Evolutionary conservation across 352 stramenopile genomes (phyloP).

Genomic region (Peronospora farinosa): DNA sequence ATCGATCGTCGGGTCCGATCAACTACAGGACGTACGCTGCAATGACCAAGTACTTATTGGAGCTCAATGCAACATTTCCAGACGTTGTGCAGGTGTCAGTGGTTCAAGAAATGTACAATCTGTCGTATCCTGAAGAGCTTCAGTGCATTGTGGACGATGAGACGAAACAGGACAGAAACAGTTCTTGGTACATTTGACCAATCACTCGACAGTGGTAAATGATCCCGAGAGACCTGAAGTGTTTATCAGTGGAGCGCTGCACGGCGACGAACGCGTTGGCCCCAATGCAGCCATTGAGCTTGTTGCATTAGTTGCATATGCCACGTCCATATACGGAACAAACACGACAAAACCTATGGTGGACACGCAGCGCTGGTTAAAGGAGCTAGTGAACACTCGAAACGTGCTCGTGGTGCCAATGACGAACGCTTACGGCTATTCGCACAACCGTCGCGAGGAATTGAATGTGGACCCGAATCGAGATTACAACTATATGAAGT

Average conservation of each 20-base stretch:
- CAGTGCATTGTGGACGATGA: slow-evolving; percentile 48
- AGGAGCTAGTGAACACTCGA: slow-evolving; percentile 83
- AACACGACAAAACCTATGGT: slow-evolving; percentile 20
- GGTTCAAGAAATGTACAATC: slow-evolving; percentile 74
- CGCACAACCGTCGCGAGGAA: slow-evolving; percentile 77
- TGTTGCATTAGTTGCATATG: slow-evolving; percentile 78
- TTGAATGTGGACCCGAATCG: slow-evolving; percentile 93
- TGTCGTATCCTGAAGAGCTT: slow-evolving; percentile 69
- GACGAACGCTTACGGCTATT: slow-evolving; percentile 93
- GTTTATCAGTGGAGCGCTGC: slow-evolving; percentile 94
- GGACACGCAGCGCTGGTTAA: slow-evolving; percentile 63
- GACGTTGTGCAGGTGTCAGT: slow-evolving; percentile 74
- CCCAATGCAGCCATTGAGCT: slow-evolving; percentile 88
- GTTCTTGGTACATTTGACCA: slow-evolving; percentile 83
- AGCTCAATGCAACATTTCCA: slow-evolving; percentile 69
- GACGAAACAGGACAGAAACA: slow-evolving; percentile 43
- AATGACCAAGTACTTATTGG: slow-evolving; percentile 53
- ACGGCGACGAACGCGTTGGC: slow-evolving; percentile 94
- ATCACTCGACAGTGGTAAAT: slow-evolving; percentile 71
- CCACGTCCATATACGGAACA: slow-evolving; percentile 35
- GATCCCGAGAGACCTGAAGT: slow-evolving; percentile 87
- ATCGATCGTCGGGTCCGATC: slow-evolving; percentile 12
- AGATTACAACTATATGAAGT: slow-evolving; percentile 96
- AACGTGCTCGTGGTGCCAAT: slow-evolving; percentile 84
- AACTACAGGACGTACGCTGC: slow-evolving; percentile 68